phyloP scores from a whole-genome alignment of 768 basidiomycete genomes.

The Mycena sanguinolenta region DNA sequence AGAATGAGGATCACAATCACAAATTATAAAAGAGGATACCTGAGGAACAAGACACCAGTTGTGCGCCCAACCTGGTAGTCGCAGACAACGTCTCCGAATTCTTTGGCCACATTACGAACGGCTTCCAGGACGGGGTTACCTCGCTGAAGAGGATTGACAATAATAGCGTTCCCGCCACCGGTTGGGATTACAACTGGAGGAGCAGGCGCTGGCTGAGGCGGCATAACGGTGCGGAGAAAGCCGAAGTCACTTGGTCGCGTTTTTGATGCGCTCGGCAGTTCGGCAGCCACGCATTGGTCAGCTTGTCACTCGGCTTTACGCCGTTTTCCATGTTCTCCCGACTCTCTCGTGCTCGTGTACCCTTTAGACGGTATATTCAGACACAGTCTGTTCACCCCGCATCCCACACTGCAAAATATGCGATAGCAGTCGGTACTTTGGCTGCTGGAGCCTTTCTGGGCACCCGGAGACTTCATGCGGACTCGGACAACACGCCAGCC shows the following conservation, averaged over 20 bases:
- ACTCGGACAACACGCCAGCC: not conserved
- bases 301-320: not conserved
- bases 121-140: constrained; percentile 91
- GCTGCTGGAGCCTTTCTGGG: constrained; percentile 22
- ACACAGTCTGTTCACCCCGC: constrained; percentile 13
- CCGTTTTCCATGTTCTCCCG: constrained; percentile 14
- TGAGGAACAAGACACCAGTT: constrained; percentile 92
- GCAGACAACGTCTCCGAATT: constrained; percentile 92
- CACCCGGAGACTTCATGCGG: constrained; percentile 10
- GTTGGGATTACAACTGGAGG: constrained; percentile 75
- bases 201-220: constrained; percentile 5
- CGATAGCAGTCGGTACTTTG: constrained; percentile 20
- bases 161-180: constrained; percentile 69
- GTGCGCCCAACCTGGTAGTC: constrained; percentile 98
- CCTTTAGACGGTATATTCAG: constrained; percentile 28
- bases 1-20: not conserved
- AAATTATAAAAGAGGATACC: constrained; percentile 57
- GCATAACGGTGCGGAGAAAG: not conserved
- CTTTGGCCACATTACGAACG: constrained; percentile 91
- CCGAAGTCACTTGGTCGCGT: constrained; percentile 7
- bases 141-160: constrained; percentile 79
- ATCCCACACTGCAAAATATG: constrained; percentile 26
- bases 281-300: constrained; percentile 5
- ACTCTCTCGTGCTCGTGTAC: constrained; percentile 31
- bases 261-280: not conserved